Evolutionary conservation across 176 grass and related monocot genomes (phyloP).

Genomic region (Echinochloa phyllopogon): DNA sequence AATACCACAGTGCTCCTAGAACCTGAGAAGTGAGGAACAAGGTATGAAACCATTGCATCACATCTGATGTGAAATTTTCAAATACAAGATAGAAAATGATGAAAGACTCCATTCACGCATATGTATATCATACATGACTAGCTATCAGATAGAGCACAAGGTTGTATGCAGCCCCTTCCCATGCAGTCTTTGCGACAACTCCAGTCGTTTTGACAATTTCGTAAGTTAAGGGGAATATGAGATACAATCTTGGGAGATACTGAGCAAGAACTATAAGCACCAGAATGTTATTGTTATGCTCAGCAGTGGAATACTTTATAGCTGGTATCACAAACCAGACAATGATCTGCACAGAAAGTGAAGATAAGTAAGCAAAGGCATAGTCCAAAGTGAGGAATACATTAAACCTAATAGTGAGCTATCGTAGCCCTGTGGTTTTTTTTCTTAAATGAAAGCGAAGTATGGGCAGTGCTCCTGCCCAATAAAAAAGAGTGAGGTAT

Average conservation of each 20-base stretch:
- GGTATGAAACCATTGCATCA: background rate
- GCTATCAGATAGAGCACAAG: constrained; percentile 96
- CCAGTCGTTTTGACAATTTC: constrained; percentile 92
- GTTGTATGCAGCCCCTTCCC: constrained; percentile 97
- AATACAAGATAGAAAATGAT: constrained; percentile 1
- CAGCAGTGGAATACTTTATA: constrained; percentile 68
- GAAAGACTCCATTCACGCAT: constrained; percentile 13
- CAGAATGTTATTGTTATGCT: constrained; percentile 94
- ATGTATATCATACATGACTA: constrained; percentile 73
- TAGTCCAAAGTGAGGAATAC: background rate
- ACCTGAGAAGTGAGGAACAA: constrained; percentile 57
- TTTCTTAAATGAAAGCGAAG: background rate
- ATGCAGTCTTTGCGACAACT: constrained; percentile 92
- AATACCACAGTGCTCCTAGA: constrained; percentile 84
- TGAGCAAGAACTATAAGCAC: constrained; percentile 91
- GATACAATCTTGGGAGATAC: constrained; percentile 93
- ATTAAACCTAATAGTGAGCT: background rate
- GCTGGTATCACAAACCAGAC: constrained; percentile 94
- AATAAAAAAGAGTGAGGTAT: background rate
- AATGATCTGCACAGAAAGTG: constrained; percentile 70
- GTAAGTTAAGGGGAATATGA: constrained; percentile 94
- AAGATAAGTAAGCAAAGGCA: constrained; percentile 41
- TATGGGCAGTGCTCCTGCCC: no score
- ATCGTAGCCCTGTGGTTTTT: background rate
- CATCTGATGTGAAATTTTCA: constrained; percentile 6